Conservation (phyloP, 2,329 filamentous ascomycete species). For the Fusarium udum region DNA sequence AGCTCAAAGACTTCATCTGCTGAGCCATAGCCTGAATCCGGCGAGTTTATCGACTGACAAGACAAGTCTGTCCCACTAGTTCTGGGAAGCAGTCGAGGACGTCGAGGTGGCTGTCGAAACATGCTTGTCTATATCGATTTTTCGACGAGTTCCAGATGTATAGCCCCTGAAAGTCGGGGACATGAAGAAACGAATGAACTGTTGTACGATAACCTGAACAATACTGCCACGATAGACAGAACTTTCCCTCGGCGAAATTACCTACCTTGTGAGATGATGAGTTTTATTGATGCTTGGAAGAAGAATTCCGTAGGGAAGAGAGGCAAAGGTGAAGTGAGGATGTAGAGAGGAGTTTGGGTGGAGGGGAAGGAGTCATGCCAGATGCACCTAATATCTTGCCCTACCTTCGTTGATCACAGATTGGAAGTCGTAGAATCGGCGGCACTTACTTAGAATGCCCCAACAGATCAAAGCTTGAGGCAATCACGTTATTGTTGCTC, state of each 20-base stretch:
- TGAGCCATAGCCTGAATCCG: constrained; percentile 47
- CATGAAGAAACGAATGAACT: constrained; percentile 35
- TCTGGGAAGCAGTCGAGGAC: constrained; percentile 7
- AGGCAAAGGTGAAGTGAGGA: constrained; percentile 27
- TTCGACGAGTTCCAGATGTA: not conserved
- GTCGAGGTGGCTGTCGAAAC: constrained; percentile 24
- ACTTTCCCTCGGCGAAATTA: not conserved
- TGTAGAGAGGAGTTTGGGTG: not conserved
- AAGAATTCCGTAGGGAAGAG: constrained; percentile 31
- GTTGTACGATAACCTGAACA: constrained; percentile 18
- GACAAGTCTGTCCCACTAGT: not conserved
- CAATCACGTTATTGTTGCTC: not conserved
- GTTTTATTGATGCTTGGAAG: constrained; percentile 38
- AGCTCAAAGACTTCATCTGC: constrained; percentile 29
- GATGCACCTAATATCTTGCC: not conserved
- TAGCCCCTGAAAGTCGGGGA: not conserved
- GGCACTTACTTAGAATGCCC: not conserved
- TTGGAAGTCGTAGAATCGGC: not conserved
- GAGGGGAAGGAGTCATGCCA: constrained; percentile 39
- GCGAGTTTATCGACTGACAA: constrained; percentile 25
- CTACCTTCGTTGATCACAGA: not conserved
- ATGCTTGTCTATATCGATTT: constrained; percentile 1
- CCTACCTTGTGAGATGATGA: constrained; percentile 14
- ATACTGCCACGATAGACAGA: constrained; percentile 17
- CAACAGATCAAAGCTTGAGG: not conserved